Base-by-base conservation (phyloP, 257 asterid species). In the Linderniella brevidens region DNA sequence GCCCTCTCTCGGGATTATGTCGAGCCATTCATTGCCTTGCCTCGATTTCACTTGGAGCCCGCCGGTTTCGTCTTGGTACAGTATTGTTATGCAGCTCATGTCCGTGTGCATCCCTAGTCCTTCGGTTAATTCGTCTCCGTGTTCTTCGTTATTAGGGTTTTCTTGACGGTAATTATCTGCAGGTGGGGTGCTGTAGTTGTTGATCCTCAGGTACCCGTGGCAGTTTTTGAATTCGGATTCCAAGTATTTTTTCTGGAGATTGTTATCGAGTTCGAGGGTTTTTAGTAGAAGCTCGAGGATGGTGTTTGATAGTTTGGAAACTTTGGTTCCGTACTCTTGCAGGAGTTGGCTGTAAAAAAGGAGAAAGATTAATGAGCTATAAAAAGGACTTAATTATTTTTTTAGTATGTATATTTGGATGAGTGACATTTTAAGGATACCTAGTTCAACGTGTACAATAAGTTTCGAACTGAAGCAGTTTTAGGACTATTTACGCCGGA, bases 61-160 rank as follows among this genome's bases (percentile, higher is more conserved):
- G 8, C 92, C 92, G 39, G 60, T 46, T 48, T 80, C 80, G 52
- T 76, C 86, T 50, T 80, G 92, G 19, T 68, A 71, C 17, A 76
- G 73, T 5, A 80, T 69, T 9, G 92, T 76, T 57, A 80, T 44
- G 43, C 92, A 76, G 63, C 92, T 80, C 92, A 80, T 80, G 54
- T 76, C 92, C 0, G 92, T 80, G 54, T 80, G 92, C 80, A 68
- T 80, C 37, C 92, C 92, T 0, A 80, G 80, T 1, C 92, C 92
- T 48, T 80, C 92, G 0, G 61, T 56, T 56, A 68, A 80, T 41
- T 57, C 40, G 37, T 70, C 72, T 8, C 40, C 6, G 29, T 50
- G 29, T 11, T 54, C 58, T 25, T 25, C 32, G 32, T 25, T 25
- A 25, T 25, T 25, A 25, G 32, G 32, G 32, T 25, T 25, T 25